phyloP scores from a whole-genome alignment of 805 yeast genomes.

The Yamadazyma endophytica region DNA sequence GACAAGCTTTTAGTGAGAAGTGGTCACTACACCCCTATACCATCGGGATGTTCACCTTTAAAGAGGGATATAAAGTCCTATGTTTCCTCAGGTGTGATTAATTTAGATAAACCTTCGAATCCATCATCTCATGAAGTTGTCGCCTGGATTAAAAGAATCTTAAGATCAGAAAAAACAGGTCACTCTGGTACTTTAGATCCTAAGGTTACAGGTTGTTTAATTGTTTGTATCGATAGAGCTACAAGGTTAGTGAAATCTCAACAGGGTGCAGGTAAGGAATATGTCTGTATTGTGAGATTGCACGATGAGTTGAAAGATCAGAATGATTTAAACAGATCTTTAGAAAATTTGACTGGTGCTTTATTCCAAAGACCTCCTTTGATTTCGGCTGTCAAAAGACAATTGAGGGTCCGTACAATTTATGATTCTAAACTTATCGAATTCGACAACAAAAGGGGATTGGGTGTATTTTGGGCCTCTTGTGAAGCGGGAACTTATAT shows the following conservation, averaged over 20 bases:
- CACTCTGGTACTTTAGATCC: constrained; percentile 99
- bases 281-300: constrained; percentile 93
- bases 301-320: constrained; percentile 91
- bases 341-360: constrained; percentile 97
- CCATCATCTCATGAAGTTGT: constrained; percentile 99
- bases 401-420: constrained; percentile 95
- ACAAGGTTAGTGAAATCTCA: constrained; percentile 97
- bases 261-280: constrained; percentile 99
- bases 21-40: constrained; percentile 97
- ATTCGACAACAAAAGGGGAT: constrained; percentile 93
- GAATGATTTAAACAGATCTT: constrained; percentile 78
- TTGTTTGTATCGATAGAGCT: constrained; percentile 97
- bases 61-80: constrained; percentile 90
- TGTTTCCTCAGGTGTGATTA: constrained; percentile 91
- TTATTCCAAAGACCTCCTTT: constrained; percentile 98
- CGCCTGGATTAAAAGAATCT: constrained; percentile 96
- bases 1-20: constrained; percentile 93
- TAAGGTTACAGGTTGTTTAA: constrained; percentile 96
- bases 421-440: constrained; percentile 94
- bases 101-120: constrained; percentile 95
- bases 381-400: constrained; percentile 98
- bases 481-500: constrained; percentile 99
- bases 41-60: constrained; percentile 90
- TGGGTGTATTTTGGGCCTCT: constrained; percentile 99
- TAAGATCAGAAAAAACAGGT: constrained; percentile 96